A percentile compares a stretch with the other conserved stretches of the same genome.
These are phyloP conservation scores for Globisporangium paroecandrum DNA, from an alignment of 352 stramenopile genomes.

Conservation along the genomic window DNA sequence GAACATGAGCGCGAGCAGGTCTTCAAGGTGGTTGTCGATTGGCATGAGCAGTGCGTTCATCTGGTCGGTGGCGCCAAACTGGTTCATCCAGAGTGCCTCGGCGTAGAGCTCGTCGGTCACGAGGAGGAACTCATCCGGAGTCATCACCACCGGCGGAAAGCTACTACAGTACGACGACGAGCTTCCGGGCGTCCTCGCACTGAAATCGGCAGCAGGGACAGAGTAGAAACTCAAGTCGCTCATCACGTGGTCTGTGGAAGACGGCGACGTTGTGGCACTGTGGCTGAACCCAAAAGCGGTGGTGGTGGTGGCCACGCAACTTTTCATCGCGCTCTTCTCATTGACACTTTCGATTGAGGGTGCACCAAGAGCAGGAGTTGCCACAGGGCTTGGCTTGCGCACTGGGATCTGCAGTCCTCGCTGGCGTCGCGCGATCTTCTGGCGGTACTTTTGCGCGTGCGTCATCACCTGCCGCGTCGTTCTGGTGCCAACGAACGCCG, in stretches of 20 bases:
- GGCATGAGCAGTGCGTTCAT: too few species aligned
- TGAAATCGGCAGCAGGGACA: neutral
- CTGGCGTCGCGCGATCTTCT: slow-evolving; percentile 26
- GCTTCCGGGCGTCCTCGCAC: neutral
- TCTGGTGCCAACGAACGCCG: too few species aligned
- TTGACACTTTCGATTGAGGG: too few species aligned
- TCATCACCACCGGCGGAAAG: neutral
- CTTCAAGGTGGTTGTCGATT: neutral
- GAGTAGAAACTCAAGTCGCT: neutral
- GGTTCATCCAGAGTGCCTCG: too few species aligned
- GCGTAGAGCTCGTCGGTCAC: too few species aligned
- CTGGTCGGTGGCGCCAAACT: too few species aligned
- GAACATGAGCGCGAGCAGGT: neutral
- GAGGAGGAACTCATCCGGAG: too few species aligned
- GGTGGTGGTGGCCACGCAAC: too few species aligned
- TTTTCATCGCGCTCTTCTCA: too few species aligned
- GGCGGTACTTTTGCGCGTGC: slow-evolving; percentile 36
- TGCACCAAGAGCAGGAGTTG: too few species aligned
- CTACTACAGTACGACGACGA: neutral
- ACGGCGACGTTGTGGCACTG: neutral
- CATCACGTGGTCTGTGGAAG: neutral
- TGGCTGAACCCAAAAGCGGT: neutral
- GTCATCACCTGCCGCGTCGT: slow-evolving; percentile 32
- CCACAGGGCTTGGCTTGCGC: too few species aligned
- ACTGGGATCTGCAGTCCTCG: too few species aligned